Evolutionary conservation across 331 rosid species (phyloP), one percentile per base, ranked within the genome.

Genomic region (Quercus lobata): DNA sequence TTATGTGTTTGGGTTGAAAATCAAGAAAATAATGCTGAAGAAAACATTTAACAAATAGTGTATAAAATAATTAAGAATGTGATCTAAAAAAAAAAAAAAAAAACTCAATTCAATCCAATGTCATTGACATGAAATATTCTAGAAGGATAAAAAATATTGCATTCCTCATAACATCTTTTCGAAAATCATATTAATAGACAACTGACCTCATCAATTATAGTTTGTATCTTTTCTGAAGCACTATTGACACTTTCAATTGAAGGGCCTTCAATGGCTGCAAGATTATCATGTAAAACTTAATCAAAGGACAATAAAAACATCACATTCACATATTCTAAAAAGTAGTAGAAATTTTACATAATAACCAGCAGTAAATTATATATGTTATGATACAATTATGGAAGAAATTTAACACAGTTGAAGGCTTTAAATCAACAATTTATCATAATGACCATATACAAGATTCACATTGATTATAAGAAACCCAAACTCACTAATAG

Each of bases 211-310:
- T 90, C 90, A 77, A 91, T 84, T 86, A 93, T 85, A 37, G 89
- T 71, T 46, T 83, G 93, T 80, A 95, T 91, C 88, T 85, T 91
- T 76, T 87, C 85, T 19, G 88, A 87, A 81, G 98, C 98, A 86
- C 84, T 85, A 85, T 86, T 83, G 81, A 93, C 84, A 2, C 86
- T 84, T 62, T 90, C 93, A 71, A 70, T 68, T 76, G 98, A 93
- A 81, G 30, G 9, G 54, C 98, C 97, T 85, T 93, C 92, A 74
- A 95, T 89, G 80, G 79, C 99, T 95, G 90, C 82, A 73, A 78
- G 55, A 79, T 41, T 66, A 76, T 58, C 86, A 81, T 63, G 81
- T 25, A 11, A 68, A 73, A 58, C 22, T 76, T 55, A 62, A 73
- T 73, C 63, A 52, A 77, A 30, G 57, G 32, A 58, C 24, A 62